Base-by-base conservation (phyloP, 1,139 yeast genomes). In the Yamadazyma blattariae region DNA sequence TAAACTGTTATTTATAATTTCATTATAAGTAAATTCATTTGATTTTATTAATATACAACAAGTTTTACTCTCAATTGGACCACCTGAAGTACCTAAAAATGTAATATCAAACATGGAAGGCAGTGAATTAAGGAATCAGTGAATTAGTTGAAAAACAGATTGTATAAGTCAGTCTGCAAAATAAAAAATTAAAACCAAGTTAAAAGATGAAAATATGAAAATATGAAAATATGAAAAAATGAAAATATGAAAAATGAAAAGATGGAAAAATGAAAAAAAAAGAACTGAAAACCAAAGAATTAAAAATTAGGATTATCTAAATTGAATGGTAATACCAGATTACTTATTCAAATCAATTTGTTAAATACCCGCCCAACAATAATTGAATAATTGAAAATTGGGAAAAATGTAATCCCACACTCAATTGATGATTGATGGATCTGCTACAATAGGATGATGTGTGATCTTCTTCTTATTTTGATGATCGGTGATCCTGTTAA, bases 81-180 rank as follows among this genome's bases (percentile, higher is more conserved):
- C 95, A 5, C 95, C 95, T 4, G 84, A 74, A 12, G 84, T 71
- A 5, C 95, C 95, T 39, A 83, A 58, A 29, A 82, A 73, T 1
- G 85, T 78, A 25, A 82, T 48, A 39, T 58, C 62, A 38, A 57
- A 35, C 37, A 35, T 32, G 11, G 23, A 19, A n/a, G n/a, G n/a
- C n/a, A n/a, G n/a, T n/a, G 13, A 21, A 9, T 21, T 21, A 21
- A 9, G 24, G 11, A 9, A 21, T 9, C 12, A 25, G 21, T 22
- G 27, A 23, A 20, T 14, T 26, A 21, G 22, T 22, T 18, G n/a
- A 23, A 21, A 12, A 16, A 22, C 21, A n/a, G 12, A 14, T 17
- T 17, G 19, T 17, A 5, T 17, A 17, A 17, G n/a, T n/a, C n/a
- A n/a, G n/a, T n/a, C n/a, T n/a, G n/a, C n/a, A n/a, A n/a, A n/a